Evolutionary conservation across 371 early-diverging fungal species (phyloP).

Genomic region (Apophysomyces variabilis): DNA sequence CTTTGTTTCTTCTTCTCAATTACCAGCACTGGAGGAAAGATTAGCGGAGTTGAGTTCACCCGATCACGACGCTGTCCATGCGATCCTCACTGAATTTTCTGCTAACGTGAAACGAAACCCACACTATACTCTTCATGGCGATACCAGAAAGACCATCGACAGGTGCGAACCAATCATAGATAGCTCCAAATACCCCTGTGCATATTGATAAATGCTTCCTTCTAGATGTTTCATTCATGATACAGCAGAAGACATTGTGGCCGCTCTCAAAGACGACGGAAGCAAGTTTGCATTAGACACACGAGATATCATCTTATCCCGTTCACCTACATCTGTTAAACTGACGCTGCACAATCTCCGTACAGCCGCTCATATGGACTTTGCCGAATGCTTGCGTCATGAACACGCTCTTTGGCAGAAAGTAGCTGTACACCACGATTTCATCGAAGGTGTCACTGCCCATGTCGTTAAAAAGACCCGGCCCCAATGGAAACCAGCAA

Average conservation of each 20-base stretch:
- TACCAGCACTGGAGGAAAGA: slow-evolving; percentile 73
- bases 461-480: slow-evolving; percentile 68
- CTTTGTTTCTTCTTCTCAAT: slow-evolving; percentile 79
- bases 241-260: slow-evolving; percentile 82
- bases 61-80: slow-evolving; percentile 76
- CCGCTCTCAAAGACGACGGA: slow-evolving; percentile 71
- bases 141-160: slow-evolving; percentile 33
- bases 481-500: slow-evolving; percentile 79
- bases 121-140: slow-evolving; percentile 12
- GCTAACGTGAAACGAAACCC: slow-evolving; percentile 24
- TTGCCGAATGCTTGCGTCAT: slow-evolving; percentile 60
- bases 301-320: slow-evolving; percentile 53
- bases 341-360: slow-evolving; percentile 79
- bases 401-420: slow-evolving; percentile 76
- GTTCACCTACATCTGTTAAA: slow-evolving; percentile 84
- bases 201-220: too few relatives aligned
- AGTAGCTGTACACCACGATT: slow-evolving; percentile 43
- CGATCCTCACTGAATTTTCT: slow-evolving; percentile 85
- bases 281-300: slow-evolving; percentile 71
- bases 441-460: slow-evolving; percentile 81
- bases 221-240: slow-evolving; percentile 78
- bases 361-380: slow-evolving; percentile 48
- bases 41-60: slow-evolving; percentile 72
- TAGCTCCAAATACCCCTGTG: not conserved
- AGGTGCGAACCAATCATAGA: slow-evolving; percentile 6